Evolutionary conservation across 345 rosid species (phyloP), one percentile per base, ranked within the genome.

Genomic region (Barbarea vulgaris): DNA sequence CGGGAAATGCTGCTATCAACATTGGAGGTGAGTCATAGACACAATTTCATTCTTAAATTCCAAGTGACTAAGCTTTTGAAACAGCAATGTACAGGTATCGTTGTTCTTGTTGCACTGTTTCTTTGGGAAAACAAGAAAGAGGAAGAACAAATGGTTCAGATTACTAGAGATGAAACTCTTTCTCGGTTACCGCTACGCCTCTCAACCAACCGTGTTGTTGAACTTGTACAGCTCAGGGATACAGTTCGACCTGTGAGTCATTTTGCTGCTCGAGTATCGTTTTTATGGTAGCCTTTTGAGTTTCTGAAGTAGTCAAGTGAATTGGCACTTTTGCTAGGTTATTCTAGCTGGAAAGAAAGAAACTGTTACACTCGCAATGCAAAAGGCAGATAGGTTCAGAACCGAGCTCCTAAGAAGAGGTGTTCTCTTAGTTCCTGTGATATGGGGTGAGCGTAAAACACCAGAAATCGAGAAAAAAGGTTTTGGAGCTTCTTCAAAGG

Each of bases 51-150:
- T 24, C 15, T 27, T 17, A 27, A 30, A 5, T 56, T 30, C 37
- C 9, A 14, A 74, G 77, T 84, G 86, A 84, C 87, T 85, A 84
- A 88, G 79, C 76, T 81, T 81, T 84, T 69, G 81, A 75, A 87
- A 82, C 93, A 88, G 97, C 79, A 73, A 87, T 75, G 83, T 79
- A 33, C 96, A 92, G 97, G 99, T 84, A 89, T 92, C 46, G 66
- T 87, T 79, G 88, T 85, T 81, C 79, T 92, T 64, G 89, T 87
- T 82, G 85, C 90, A 44, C 78, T 92, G 76, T 83, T 87, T 74
- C 70, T 90, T 30, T 92, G 97, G 97, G 97, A 95, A 81, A 95
- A 90, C 74, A 95, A 89, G 84, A 92, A 85, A 84, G 97, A 90
- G 84, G 97, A 95, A 82, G 97, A 90, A 79, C 99, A 95, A 81